phyloP scores from a whole-genome alignment of 2,329 filamentous ascomycete genomes.

The Malbranchea zuffiana region DNA sequence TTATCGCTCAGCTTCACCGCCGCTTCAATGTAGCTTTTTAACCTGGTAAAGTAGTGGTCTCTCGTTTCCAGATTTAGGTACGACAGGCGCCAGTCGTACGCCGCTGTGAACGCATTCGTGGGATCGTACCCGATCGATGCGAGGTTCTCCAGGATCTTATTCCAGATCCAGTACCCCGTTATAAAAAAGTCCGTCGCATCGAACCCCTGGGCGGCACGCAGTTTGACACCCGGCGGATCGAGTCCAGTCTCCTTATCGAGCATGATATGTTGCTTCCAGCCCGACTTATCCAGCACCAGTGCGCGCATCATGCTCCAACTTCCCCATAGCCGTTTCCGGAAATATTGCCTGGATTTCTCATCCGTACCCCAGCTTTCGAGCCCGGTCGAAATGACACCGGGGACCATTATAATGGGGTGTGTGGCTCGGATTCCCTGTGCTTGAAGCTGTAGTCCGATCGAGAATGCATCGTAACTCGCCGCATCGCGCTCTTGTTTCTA shows the following conservation, averaged over 20 bases:
- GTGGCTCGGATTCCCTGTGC: conserved; percentile 69
- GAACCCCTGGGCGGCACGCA: conserved; percentile 89
- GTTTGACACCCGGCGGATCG: conserved; percentile 79
- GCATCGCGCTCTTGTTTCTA: conserved; percentile 75
- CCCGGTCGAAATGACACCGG: conserved; percentile 93
- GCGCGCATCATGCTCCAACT: conserved; percentile 99
- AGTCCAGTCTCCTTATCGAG: conserved; percentile 82
- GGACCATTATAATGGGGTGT: conserved; percentile 93
- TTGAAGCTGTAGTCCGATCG: conserved; percentile 73
- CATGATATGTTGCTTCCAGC: conserved; percentile 96
- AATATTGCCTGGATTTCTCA: conserved; percentile 75
- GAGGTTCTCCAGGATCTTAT: conserved; percentile 93
- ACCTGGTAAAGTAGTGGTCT: conserved; percentile 84
- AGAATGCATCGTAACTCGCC: conserved; percentile 86
- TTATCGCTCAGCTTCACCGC: conserved; percentile 60
- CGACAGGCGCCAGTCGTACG: conserved; percentile 85
- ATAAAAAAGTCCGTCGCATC: conserved; percentile 87
- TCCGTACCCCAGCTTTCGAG: conserved; percentile 94
- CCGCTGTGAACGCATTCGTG: conserved; percentile 55
- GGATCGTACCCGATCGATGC: conserved; percentile 95
- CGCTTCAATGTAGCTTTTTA: conserved; percentile 84
- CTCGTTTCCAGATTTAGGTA: conserved; percentile 81
- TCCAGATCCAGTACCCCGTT: conserved; percentile 95
- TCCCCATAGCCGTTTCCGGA: conserved; percentile 88
- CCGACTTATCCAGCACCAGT: conserved; percentile 80